Conservation (phyloP, 2,329 filamentous ascomycete species). For the Pseudogymnoascus sp. region DNA sequence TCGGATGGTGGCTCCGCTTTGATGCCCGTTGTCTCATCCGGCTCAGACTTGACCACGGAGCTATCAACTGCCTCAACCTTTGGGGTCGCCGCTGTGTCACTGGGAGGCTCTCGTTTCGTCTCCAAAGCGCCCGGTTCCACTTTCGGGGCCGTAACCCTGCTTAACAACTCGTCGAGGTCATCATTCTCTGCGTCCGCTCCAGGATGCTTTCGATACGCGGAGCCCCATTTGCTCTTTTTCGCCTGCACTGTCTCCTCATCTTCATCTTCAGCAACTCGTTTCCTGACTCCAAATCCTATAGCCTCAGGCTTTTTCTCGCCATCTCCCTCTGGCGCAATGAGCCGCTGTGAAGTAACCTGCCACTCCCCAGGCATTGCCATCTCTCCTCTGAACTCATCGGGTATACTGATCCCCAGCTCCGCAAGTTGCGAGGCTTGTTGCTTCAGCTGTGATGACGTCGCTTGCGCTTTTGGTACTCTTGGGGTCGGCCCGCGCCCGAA, state of each 20-base stretch:
- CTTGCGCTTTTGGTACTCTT: conserved; percentile 27
- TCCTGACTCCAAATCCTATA: conserved; percentile 50
- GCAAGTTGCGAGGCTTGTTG: conserved; percentile 81
- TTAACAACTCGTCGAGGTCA: conserved; percentile 35
- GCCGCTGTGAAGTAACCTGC: conserved; percentile 50
- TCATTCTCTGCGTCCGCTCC: conserved; percentile 23
- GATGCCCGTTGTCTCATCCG: conserved; percentile 13
- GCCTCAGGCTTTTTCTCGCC: conserved; percentile 37
- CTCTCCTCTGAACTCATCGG: conserved; percentile 67
- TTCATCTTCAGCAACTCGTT: conserved; percentile 53
- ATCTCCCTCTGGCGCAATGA: conserved; percentile 33
- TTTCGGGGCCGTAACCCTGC: conserved; percentile 23
- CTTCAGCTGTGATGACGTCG: conserved; percentile 61
- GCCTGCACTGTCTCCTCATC: conserved; percentile 52
- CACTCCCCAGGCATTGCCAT: conserved; percentile 88
- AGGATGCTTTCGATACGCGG: conserved; percentile 29
- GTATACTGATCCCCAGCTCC: conserved; percentile 78
- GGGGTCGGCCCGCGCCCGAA: conserved; percentile 23
- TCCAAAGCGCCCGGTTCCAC: conserved; percentile 20
- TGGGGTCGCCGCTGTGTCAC: not conserved
- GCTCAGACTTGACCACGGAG: not conserved
- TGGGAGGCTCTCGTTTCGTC: conserved; percentile 11
- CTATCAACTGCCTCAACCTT: not conserved
- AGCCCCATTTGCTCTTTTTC: conserved; percentile 45
- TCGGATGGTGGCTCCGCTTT: conserved; percentile 23